Evolutionary conservation across 2,329 filamentous ascomycete species (phyloP), one percentile per base, ranked within the genome.

Genomic region (Chaetomium sp.): DNA sequence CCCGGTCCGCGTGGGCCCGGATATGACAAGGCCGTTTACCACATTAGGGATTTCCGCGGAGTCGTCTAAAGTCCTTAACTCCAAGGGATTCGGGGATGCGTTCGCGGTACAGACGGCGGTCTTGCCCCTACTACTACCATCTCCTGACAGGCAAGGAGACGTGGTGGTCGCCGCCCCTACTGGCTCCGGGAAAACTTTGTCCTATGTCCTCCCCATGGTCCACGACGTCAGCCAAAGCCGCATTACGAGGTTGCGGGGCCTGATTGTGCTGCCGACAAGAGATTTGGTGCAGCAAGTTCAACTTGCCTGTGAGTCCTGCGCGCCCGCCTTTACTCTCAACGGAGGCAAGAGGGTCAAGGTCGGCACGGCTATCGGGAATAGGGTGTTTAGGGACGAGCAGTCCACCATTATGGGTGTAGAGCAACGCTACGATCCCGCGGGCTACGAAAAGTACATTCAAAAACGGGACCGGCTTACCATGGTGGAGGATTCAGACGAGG

Each of bases 151-250:
- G 38, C 73, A 80, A 1, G 88, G 89, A 5, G 94, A 99, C 69
- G 72, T 99, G 4, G 86, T 95, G 45, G 86, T 99, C 2, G 94
- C 91, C 6, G 94, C 95, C 0, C 88, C 92, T 1, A 99, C 94
- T 0, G 94, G 94, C 7, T 97, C 94, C 0, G 94, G 94, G 55
- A 99, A 99, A 69, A 99, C 94, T 0, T 71, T 99, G 12, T 88
- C 92, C 0, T 99, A 99, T 66, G 82, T 92, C 0, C 74, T 99
- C 2, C 94, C 94, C 0, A 84, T 99, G 56, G 80, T 95, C 4
- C 83, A 90, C 46, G 85, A 87, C 50, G 75, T 99, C 49, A 85
- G 86, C 61, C 76, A 80, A 36, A 79, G 80, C 11, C 73, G 74
- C 27, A 78, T 84, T 9, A 88, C 87, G 0, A 81, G 81, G 54